Base-by-base conservation (phyloP, 164 flowering plant genomes). In the Cinnamomum chago region DNA sequence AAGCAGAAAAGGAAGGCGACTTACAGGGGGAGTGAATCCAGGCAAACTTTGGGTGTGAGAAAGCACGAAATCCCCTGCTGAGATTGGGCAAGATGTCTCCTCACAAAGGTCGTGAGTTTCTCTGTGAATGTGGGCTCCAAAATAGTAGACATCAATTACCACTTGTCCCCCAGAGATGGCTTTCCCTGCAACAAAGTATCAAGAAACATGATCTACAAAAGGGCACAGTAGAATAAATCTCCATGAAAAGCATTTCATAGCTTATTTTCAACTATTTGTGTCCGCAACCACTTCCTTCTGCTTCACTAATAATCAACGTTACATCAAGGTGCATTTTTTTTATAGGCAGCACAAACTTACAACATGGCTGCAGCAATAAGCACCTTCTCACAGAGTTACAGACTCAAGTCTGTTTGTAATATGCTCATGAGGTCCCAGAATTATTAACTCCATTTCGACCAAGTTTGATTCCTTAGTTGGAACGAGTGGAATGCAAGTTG, bases 31-130 rank as follows among this genome's bases (percentile, higher is more conserved):
- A 67, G 97, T 88, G 51, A 76, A 85, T 75, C 83, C 88, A 7
- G 97, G 98, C 33, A 93, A 84, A 65, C 65, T 83, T 80, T 93
- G 95, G 50, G 88, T 55, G 82, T 90, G 99, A 67, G 93, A 71
- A 64, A 93, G 79, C 62, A 86, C 80, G 70, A 95, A 95, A 66
- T 88, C 89, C 27, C 97, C 97, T 66, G 68, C 65, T 62, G 84
- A 65, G 65, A 87, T 81, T 50, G 99, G 99, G 85, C 97, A 93
- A 47, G 93, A 74, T 51, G 97, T 91, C 86, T 92, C 88, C 12
- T 15, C 71, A 71, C 97, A 90, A 64, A 92, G 89, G 72, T 92
- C 89, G 81, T 86, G 89, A 12, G 79, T 81, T 80, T 92, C 95
- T 35, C 75, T 76, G 72, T 89, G 88, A 51, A 91, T 79, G 68